A percentile compares a stretch with the other conserved stretches of the same genome.
phyloP scores from a whole-genome alignment of 176 grass and related monocot species.

The Triticum dicoccoides region DNA sequence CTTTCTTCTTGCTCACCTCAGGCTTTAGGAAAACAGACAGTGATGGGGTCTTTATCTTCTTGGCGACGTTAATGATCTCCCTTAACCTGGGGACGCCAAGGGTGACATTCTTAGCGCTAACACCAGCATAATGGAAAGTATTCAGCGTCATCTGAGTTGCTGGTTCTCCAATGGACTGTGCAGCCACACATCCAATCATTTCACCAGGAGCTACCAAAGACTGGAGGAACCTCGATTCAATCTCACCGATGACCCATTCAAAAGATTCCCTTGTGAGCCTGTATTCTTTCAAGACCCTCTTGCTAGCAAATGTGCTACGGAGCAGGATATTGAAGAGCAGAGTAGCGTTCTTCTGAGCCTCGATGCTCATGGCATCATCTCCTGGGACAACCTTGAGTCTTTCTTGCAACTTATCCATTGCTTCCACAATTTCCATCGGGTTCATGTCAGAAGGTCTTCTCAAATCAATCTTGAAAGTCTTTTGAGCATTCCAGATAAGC shows the following conservation, averaged over 20 bases:
- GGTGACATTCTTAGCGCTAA: constrained; percentile 98
- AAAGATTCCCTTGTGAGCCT: constrained; percentile 92
- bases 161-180: constrained; percentile 96
- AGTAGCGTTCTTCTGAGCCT: constrained; percentile 97
- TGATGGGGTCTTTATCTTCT: constrained; percentile 96
- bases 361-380: constrained; percentile 88
- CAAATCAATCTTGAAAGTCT: constrained; percentile 95
- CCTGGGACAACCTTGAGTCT: constrained; percentile 94
- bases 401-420: constrained; percentile 94
- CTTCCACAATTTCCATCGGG: constrained; percentile 99
- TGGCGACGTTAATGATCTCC: constrained; percentile 98
- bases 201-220: constrained; percentile 93
- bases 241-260: constrained; percentile 99
- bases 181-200: constrained; percentile 99
- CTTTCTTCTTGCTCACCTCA: constrained; percentile 80
- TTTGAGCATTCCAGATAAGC: constrained; percentile 98
- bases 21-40: constrained; percentile 88
- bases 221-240: constrained; percentile 88
- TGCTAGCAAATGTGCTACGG: constrained; percentile 94
- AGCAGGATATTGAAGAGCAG: constrained; percentile 95
- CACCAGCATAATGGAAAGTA: constrained; percentile 99
- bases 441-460: constrained; percentile 95
- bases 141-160: constrained; percentile 96
- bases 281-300: constrained; percentile 91
- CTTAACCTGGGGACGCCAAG: constrained; percentile 95